phyloP scores from a whole-genome alignment of 768 basidiomycete species.

The Neoboletus subvelutipes region DNA sequence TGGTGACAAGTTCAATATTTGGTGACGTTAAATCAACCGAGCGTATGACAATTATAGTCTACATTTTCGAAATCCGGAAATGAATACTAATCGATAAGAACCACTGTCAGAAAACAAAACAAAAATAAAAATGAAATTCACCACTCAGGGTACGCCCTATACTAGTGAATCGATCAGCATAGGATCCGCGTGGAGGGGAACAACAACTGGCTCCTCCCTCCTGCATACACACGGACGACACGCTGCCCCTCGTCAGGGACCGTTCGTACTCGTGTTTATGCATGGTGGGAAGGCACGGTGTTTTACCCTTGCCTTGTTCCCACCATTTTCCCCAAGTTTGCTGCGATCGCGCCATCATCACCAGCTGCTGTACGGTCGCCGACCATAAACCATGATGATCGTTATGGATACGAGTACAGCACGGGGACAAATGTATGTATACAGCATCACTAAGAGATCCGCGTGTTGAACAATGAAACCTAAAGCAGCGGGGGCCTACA shows the following conservation, averaged over 20 bases:
- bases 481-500: slow-evolving; percentile 56
- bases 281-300: slow-evolving; percentile 25
- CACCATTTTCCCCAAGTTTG: slow-evolving; percentile 9
- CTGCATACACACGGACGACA: slow-evolving; percentile 15
- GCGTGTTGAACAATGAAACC: slow-evolving; percentile 61
- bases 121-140: slow-evolving; percentile 13
- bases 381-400: slow-evolving; percentile 34
- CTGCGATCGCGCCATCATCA: slow-evolving; percentile 2
- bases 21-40: slow-evolving; percentile 15
- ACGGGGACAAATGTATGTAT: slow-evolving; percentile 45
- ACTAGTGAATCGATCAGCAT: slow-evolving; percentile 17
- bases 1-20: slow-evolving; percentile 6
- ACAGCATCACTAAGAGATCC: slow-evolving; percentile 55
- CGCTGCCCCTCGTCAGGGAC: slow-evolving; percentile 12
- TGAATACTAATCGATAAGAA: slow-evolving; percentile 16
- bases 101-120: background rate
- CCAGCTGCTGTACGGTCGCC: slow-evolving; percentile 11
- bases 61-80: slow-evolving; percentile 19
- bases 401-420: slow-evolving; percentile 7
- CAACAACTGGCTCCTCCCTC: background rate
- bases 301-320: slow-evolving; percentile 14
- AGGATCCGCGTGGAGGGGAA: slow-evolving; percentile 12
- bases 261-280: slow-evolving; percentile 8
- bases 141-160: background rate
- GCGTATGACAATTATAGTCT: slow-evolving; percentile 7